Base-by-base conservation (phyloP, 352 stramenopile species). In the Pythium utonaiense region DNA sequence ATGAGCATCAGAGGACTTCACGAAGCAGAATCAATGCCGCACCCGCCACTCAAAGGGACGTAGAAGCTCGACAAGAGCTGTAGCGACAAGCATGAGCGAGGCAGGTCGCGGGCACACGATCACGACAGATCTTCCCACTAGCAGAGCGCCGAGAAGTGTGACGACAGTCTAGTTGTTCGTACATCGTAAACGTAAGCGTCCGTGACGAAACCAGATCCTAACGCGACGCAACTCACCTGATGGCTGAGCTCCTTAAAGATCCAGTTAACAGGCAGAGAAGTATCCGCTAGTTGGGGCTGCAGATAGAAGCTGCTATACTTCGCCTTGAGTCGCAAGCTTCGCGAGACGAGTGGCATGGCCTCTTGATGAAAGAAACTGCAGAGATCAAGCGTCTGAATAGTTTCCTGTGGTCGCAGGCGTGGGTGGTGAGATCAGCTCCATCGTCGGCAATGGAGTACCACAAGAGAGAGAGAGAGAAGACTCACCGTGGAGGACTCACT, bases 31-130 rank as follows among this genome's bases (percentile, higher is more conserved):
- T n/a, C n/a, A n/a, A n/a, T n/a, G n/a, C n/a, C 45, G 28, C 62
- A 90, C 80, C 64, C 51, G 60, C 79, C 74, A 89, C 31, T 86
- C 58, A 50, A 92, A 85, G 9, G 83, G 83, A 5, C 55, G 67
- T 1, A 89, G 57, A 10, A 89, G 21, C 19, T 73, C 65, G 36
- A 71, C 51, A 7, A 77, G 40, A 30, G 80, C 64, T 12, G 87
- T 64, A 2, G 66, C 67, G 19, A 80, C 68, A 10, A 73, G 62
- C 22, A 71, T n/a, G 10, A 88, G 63, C 41, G 65, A 62, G n/a
- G 70, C 60, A 21, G 68, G 55, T 0, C 73, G 74, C 48, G 85
- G 68, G 2, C 75, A 85, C 24, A 89, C 77, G 22, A 89, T 25
- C 1, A 89, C 62, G n/a, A 86, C 60, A 7, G 80, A 83, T 45